A percentile compares a stretch with the other conserved stretches of the same genome.
Conservation (phyloP, 2,329 filamentous ascomycete genomes). For the Lasiodiplodia sp. region DNA sequence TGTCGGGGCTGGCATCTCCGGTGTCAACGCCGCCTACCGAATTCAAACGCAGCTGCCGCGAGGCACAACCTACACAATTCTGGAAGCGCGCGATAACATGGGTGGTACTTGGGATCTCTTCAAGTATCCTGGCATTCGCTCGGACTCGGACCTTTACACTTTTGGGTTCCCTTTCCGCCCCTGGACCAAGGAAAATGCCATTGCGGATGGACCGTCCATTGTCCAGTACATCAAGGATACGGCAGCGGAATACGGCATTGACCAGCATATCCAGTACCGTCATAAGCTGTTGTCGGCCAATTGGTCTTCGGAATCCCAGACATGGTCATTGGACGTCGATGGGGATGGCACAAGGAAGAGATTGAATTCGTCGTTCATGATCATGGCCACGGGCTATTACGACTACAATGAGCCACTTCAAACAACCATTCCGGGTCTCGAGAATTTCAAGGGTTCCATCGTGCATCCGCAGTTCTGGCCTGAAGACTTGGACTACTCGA, state of each 20-base stretch:
- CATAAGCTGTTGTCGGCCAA: slow-evolving; percentile 51
- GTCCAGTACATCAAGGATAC: slow-evolving; percentile 54
- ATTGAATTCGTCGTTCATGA: slow-evolving; percentile 58
- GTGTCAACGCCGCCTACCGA: slow-evolving; percentile 78
- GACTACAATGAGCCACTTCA: slow-evolving; percentile 70
- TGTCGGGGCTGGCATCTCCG: slow-evolving; percentile 76
- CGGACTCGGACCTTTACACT: slow-evolving; percentile 58
- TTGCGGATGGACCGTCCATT: slow-evolving; percentile 55
- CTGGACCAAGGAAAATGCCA: slow-evolving; percentile 63
- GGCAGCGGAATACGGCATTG: slow-evolving; percentile 53
- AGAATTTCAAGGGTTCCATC: slow-evolving; percentile 68
- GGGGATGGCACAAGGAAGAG: slow-evolving; percentile 45
- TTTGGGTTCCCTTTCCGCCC: slow-evolving; percentile 72
- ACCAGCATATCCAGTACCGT: slow-evolving; percentile 54
- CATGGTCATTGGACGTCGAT: slow-evolving; percentile 52
- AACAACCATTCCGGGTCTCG: slow-evolving; percentile 68
- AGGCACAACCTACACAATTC: slow-evolving; percentile 66
- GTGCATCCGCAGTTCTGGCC: slow-evolving; percentile 83
- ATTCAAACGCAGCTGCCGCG: slow-evolving; percentile 65
- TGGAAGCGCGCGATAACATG: slow-evolving; percentile 70
- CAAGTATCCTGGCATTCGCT: slow-evolving; percentile 73
- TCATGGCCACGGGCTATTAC: slow-evolving; percentile 75
- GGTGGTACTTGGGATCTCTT: slow-evolving; percentile 85
- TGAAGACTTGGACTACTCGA: slow-evolving; percentile 67
- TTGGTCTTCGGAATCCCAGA: slow-evolving; percentile 58